phyloP scores from a whole-genome alignment of 2,329 filamentous ascomycete species.

The Alternaria panax region DNA sequence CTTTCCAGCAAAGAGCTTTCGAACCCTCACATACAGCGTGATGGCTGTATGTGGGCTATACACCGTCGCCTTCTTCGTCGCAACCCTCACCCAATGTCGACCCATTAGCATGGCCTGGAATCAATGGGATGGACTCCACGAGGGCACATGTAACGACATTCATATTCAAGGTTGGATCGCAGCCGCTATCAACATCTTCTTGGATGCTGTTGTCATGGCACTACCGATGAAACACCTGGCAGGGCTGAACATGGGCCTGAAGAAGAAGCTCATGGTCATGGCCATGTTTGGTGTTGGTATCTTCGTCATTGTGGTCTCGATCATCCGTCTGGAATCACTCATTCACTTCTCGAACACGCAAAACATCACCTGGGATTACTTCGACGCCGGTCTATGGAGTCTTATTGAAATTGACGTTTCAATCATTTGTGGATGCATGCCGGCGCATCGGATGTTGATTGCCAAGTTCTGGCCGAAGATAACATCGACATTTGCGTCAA shows the following conservation, averaged over 20 bases:
- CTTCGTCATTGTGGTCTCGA: slow-evolving; percentile 53
- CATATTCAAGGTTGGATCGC: slow-evolving; percentile 41
- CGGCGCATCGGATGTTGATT: slow-evolving; percentile 33
- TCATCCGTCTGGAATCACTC: slow-evolving; percentile 51
- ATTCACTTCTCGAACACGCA: slow-evolving; percentile 52
- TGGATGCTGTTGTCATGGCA: slow-evolving; percentile 37
- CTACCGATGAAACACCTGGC: slow-evolving; percentile 44
- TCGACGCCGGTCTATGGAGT: slow-evolving; percentile 51
- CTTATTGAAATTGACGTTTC: slow-evolving; percentile 45
- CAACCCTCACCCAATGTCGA: slow-evolving; percentile 59
- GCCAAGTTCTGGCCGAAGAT: slow-evolving; percentile 25
- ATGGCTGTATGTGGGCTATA: slow-evolving; percentile 39
- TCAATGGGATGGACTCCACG: slow-evolving; percentile 37
- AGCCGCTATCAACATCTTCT: slow-evolving; percentile 44
- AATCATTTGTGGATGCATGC: slow-evolving; percentile 54
- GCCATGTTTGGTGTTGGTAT: slow-evolving; percentile 49
- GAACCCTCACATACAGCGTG: slow-evolving; percentile 31
- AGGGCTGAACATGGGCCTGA: slow-evolving; percentile 39
- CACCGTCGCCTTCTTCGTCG: slow-evolving; percentile 56
- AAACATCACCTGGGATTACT: slow-evolving; percentile 52
- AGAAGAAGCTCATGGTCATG: slow-evolving; percentile 47
- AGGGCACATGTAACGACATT: slow-evolving; percentile 44
- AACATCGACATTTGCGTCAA: slow-evolving; percentile 18
- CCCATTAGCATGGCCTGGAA: slow-evolving; percentile 60
- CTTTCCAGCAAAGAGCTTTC: slow-evolving; percentile 41